Evolutionary conservation across 495 filamentous ascomycete genomes (phyloP), one percentile per base, ranked within the genome.

Genomic region (Sordaria brevicollis): DNA sequence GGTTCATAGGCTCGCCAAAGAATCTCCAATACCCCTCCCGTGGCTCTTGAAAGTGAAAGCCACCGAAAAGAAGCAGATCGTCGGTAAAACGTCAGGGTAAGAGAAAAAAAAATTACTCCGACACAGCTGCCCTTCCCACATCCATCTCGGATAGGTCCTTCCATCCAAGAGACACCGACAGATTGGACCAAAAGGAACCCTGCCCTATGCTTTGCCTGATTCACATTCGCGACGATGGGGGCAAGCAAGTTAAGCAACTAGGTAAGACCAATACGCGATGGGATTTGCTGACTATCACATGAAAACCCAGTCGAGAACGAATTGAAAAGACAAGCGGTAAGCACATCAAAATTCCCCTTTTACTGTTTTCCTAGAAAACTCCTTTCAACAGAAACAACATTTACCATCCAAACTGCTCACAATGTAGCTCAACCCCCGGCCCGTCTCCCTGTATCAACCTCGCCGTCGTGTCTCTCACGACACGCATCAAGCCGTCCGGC

Each of bases 351-450:
- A n/a, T n/a, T 17, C 25, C 5, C 25, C 5, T 33, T 15, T 31
- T 17, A n/a, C n/a, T n/a, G n/a, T n/a, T 62, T 7, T 8, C 6
- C 25, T n/a, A n/a, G n/a, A n/a, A n/a, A 33, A 7, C 33, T 6
- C 25, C 13, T 6, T 62, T 17, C 25, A 62, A 31, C 49, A 2
- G 49, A 25, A 5, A 17, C 15, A 38, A 62, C 37, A 34, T 49
- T 71, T 66, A 86, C 83, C 83, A 88, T 5, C 83, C 84, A 74
- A 88, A 88, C 76, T 86, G 81, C 74, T 86, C 85, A 70, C 81
- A 85, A 75, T 86, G 82, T 67, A 87, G 74, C 74, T 86, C 85
- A 10, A 87, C 79, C 21, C 79, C 83, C 4, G 85, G 83, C 5
- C 86, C 85, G 13, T 80, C 79, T 4, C 81, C 74, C 0, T 75